Evolutionary conservation across 2,329 filamentous ascomycete species (phyloP).

Genomic region (Cladorrhinum sp.): DNA sequence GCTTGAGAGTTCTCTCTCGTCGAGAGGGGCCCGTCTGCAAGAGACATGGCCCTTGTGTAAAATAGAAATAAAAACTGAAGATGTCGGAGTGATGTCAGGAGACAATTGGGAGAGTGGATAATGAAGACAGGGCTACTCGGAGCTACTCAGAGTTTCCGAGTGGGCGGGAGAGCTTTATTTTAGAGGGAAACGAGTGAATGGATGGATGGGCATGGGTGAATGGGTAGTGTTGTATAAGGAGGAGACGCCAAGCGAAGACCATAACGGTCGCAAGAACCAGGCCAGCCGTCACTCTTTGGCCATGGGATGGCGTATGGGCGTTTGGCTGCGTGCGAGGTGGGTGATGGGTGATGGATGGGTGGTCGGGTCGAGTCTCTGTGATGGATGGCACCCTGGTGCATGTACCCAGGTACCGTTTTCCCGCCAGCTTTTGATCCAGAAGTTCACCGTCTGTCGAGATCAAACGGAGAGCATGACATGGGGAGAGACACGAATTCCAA

Average conservation of each 20-base stretch:
- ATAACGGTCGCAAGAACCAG: slow-evolving; percentile 22
- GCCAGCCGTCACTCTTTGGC: slow-evolving; percentile 13
- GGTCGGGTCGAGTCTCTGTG: background rate
- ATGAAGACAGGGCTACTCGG: background rate
- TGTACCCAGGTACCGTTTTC: slow-evolving; percentile 10
- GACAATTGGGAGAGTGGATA: slow-evolving; percentile 5
- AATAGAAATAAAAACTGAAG: background rate
- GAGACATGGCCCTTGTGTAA: slow-evolving; percentile 20
- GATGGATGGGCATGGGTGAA: background rate
- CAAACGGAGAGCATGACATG: slow-evolving; percentile 16
- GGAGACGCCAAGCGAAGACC: slow-evolving; percentile 10
- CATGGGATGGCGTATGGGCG: slow-evolving; percentile 4
- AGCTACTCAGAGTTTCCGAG: slow-evolving; percentile 5
- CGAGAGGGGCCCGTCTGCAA: slow-evolving; percentile 16
- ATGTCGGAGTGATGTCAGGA: slow-evolving; percentile 1
- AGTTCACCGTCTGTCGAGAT: slow-evolving; percentile 15
- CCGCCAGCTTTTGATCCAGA: too few species aligned
- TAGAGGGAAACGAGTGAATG: slow-evolving; percentile 11
- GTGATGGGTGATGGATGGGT: background rate
- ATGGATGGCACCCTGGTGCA: slow-evolving; percentile 6
- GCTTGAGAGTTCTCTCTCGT: slow-evolving; percentile 12
- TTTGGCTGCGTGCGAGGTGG: slow-evolving; percentile 7
- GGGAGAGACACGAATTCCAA: slow-evolving; percentile 8
- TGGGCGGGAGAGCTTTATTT: slow-evolving; percentile 21
- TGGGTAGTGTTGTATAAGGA: background rate